Conservation (phyloP, 2,329 filamentous ascomycete genomes). For the Aureobasidium leucospermi region DNA sequence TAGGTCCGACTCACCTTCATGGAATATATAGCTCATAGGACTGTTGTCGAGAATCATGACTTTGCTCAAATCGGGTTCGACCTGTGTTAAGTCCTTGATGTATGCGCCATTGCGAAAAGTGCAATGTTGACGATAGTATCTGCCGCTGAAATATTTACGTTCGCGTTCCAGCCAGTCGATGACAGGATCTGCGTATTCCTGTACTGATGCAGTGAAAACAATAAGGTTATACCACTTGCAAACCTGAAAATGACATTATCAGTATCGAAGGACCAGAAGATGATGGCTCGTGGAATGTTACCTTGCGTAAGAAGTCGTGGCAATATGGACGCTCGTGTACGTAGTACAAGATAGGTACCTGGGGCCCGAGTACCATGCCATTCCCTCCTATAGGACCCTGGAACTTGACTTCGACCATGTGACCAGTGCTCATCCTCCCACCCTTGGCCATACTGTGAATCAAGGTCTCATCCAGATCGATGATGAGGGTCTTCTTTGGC, state of each 20-base stretch:
- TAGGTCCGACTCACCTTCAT: constrained; percentile 63
- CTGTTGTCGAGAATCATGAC: constrained; percentile 99
- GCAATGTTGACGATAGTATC: constrained; percentile 96
- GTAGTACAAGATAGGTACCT: constrained; percentile 96
- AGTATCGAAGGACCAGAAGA: not conserved
- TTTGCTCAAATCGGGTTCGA: constrained; percentile 93
- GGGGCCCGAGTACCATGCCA: constrained; percentile 65
- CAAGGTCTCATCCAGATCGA: constrained; percentile 93
- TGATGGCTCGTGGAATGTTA: constrained; percentile 26
- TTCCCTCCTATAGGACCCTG: constrained; percentile 52
- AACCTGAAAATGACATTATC: constrained; percentile 44
- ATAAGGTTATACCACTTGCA: constrained; percentile 98
- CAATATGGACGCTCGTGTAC: constrained; percentile 96
- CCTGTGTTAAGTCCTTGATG: constrained; percentile 93
- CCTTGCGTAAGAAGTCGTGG: constrained; percentile 88
- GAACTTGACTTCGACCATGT: constrained; percentile 89
- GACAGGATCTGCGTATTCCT: constrained; percentile 96
- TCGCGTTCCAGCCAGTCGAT: constrained; percentile 98
- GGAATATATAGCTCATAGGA: constrained; percentile 96
- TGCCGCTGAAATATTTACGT: constrained; percentile 86
- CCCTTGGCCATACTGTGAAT: constrained; percentile 98
- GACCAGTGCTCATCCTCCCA: constrained; percentile 87
- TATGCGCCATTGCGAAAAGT: constrained; percentile 92
- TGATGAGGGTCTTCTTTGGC: constrained; percentile 84
- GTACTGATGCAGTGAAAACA: constrained; percentile 92